Evolutionary conservation across 805 yeast species (phyloP).

Genomic region (Lipomyces sp.): DNA sequence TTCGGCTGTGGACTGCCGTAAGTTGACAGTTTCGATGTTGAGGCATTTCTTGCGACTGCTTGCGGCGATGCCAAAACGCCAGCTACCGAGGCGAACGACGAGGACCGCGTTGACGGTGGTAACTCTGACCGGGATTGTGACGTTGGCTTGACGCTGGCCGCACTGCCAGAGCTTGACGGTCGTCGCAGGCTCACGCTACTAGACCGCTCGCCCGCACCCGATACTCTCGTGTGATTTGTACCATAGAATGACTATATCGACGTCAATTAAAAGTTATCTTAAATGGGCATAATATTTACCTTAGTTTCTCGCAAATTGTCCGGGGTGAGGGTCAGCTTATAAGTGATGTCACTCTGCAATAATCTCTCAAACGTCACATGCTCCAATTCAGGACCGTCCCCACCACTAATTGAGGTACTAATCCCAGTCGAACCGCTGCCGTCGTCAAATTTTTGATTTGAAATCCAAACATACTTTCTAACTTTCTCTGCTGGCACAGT

Average conservation of each 20-base stretch:
- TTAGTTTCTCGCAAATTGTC: conserved; percentile 19
- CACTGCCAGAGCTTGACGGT: background rate
- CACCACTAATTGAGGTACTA: background rate
- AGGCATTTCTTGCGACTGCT: background rate
- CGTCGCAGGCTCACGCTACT: background rate
- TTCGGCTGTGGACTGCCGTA: background rate
- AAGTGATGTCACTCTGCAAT: conserved; percentile 18
- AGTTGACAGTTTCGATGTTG: background rate
- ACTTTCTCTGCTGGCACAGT: conserved; percentile 19
- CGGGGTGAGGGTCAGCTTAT: conserved; percentile 20
- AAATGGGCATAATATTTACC: background rate
- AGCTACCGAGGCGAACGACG: conserved; percentile 4
- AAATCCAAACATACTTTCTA: conserved; percentile 22
- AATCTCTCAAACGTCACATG: conserved; percentile 21
- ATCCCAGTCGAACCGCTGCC: background rate
- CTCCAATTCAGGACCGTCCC: conserved; percentile 9
- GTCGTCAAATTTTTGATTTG: conserved; percentile 6
- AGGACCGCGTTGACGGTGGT: background rate
- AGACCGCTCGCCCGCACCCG: background rate
- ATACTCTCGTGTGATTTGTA: background rate
- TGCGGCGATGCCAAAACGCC: background rate
- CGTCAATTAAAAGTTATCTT: background rate
- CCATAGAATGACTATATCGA: background rate
- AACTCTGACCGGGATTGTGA: background rate
- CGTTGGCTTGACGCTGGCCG: background rate